Base-by-base conservation (phyloP, 495 filamentous ascomycete species). In the Trypethelium eluteriae region DNA sequence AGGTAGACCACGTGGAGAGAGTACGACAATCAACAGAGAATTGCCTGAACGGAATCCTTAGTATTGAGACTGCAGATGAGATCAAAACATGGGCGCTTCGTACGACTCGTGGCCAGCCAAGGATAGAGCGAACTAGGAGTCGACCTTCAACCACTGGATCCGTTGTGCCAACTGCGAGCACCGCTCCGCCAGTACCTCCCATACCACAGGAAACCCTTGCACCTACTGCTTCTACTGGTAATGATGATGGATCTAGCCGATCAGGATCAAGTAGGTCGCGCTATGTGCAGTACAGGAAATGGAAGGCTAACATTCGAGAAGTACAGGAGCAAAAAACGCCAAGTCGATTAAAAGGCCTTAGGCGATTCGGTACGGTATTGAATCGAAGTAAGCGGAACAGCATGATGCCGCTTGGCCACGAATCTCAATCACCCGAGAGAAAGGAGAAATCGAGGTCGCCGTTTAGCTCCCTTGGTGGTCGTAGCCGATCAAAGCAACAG, bases 1-100 rank as follows among this genome's bases (percentile, higher is more conserved):
- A 97, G 74, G 83, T 91, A 12, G 95, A 99, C 75, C 86, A 89
- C 70, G 85, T 95, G 14, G 91, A 96, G 72, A 83, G 87, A 49
- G 88, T 83, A 69, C 85, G 90, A 67, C 79, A 86, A 71, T 84
- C 86, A 32, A 88, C 92, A 32, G 92, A 96, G 76, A 84, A 85
- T 66, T 93, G 90, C 64, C 73, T 99, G 68, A 93, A 92, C 67
- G 83, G 85, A 16, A 82, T 99, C 69, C 82, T 99, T 39, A 95
- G 96, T 68, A 84, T 98, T 18, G 87, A 90, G 76, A 96, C 92
- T 1, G 83, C 84, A 46, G 88, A 90, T 73, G 95, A 99, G 76
- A 96, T 98, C 65, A 91, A 90, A 74, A 89, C 86, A 36, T 98
- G 94, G 76, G 86, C 86, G 4, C 76, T 85, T 2, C 84, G 80